Percentiles rank a stretch among this genome's conserved stretches.
These are phyloP conservation scores for Pisolithus orientalis DNA, from an alignment of 768 basidiomycete genomes.

Conservation along the genomic window DNA sequence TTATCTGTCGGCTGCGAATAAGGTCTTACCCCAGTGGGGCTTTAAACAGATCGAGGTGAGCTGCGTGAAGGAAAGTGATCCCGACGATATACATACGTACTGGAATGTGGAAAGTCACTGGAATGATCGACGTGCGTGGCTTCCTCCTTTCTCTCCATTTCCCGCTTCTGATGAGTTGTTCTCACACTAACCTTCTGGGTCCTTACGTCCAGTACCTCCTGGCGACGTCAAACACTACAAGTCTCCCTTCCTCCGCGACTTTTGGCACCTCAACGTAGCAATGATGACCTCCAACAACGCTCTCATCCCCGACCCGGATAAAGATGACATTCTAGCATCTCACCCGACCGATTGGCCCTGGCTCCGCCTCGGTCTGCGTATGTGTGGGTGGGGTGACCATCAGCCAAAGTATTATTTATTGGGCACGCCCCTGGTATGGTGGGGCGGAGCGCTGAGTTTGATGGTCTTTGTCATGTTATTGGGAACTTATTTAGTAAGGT, in stretches of 20 bases:
- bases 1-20: conserved; percentile 86
- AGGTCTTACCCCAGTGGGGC: conserved; percentile 92
- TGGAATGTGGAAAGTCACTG: conserved; percentile 99
- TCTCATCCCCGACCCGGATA: conserved; percentile 94
- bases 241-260: conserved; percentile 93
- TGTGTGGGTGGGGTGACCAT: conserved; percentile 92
- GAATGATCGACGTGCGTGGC: conserved; percentile 82
- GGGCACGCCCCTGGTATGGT: conserved; percentile 91
- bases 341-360: conserved; percentile 92
- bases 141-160: conserved; percentile 1
- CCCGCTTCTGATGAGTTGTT: not conserved
- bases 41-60: conserved; percentile 98
- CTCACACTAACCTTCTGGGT: not conserved
- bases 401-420: conserved; percentile 92
- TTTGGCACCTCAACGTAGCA: conserved; percentile 98
- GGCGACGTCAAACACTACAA: conserved; percentile 79
- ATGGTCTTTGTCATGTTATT: conserved; percentile 44
- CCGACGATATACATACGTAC: conserved; percentile 76
- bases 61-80: conserved; percentile 85
- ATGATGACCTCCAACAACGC: conserved; percentile 99
- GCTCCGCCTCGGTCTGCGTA: conserved; percentile 82
- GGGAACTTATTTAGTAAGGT: conserved; percentile 69
- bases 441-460: conserved; percentile 70
- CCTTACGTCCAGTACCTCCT: conserved; percentile 54
- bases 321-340: conserved; percentile 95